phyloP scores from a whole-genome alignment of 2,329 filamentous ascomycete species.

The Nannizzia gypsea region DNA sequence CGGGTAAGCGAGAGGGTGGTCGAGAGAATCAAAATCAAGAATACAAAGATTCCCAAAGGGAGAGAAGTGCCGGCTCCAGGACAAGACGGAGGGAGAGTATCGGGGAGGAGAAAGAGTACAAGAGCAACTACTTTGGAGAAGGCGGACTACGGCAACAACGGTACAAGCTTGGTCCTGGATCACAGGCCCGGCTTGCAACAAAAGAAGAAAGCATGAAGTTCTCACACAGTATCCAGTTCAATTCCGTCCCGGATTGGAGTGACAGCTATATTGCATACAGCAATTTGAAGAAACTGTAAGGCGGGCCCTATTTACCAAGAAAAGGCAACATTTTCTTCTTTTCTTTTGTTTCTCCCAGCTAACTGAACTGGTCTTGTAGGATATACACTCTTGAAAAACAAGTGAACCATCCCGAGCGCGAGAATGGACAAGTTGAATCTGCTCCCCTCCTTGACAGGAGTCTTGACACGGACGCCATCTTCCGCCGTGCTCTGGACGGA shows the following conservation, averaged over 20 bases:
- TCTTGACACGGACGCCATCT: conserved; percentile 65
- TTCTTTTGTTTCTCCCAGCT: too few species aligned
- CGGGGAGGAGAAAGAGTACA: not conserved
- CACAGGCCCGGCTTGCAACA: conserved; percentile 45
- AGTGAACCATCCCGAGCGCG: conserved; percentile 47
- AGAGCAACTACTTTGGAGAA: not conserved
- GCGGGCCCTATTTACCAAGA: conserved; percentile 18
- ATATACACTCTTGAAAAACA: conserved; percentile 93
- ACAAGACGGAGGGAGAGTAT: not conserved
- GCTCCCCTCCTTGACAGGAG: conserved; percentile 64
- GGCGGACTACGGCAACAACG: not conserved
- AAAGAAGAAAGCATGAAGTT: conserved; percentile 93
- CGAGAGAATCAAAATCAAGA: not conserved
- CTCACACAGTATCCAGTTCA: conserved; percentile 98
- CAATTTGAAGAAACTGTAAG: conserved; percentile 94
- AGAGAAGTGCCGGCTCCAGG: not conserved
- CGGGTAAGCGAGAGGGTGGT: not conserved
- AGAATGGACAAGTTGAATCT: conserved; percentile 61
- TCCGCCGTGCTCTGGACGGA: conserved; percentile 66
- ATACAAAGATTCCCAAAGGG: not conserved
- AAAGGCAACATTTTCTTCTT: not conserved
- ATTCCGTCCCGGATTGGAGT: conserved; percentile 99
- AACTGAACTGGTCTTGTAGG: conserved; percentile 34
- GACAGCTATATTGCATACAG: conserved; percentile 96
- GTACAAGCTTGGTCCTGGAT: conserved; percentile 3